Percentiles rank a stretch among this genome's conserved stretches.
Conservation (phyloP, 208 protist genomes). For the Acanthamoeba culbertsoni region DNA sequence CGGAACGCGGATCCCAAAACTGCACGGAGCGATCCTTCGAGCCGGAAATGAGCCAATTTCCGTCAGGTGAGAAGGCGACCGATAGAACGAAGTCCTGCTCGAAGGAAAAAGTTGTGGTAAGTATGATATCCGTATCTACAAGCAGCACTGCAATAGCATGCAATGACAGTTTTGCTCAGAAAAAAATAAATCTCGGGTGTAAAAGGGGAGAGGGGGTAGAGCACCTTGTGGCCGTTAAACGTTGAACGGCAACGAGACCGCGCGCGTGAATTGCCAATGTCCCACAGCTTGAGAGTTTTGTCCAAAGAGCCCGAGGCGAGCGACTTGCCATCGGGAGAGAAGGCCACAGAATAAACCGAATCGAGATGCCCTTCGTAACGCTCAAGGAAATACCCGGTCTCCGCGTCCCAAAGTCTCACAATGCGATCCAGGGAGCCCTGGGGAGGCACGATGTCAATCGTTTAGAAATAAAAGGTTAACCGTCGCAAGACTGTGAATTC, state of each 20-base stretch:
- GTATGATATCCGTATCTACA: no score
- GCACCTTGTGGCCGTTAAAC: conserved; percentile 76
- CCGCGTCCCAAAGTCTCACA: conserved; percentile 78
- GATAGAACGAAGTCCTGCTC: conserved; percentile 74
- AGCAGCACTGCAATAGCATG: no score
- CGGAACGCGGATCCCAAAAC: conserved; percentile 80
- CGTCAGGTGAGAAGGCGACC: conserved; percentile 73
- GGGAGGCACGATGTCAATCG: background rate
- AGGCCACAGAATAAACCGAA: conserved; percentile 80
- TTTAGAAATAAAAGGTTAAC: background rate
- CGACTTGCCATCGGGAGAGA: conserved; percentile 72
- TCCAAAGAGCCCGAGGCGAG: conserved; percentile 74
- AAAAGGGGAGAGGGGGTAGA: conserved; percentile 38
- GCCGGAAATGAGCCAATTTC: conserved; percentile 75
- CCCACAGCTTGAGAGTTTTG: conserved; percentile 77
- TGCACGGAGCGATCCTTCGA: conserved; percentile 80
- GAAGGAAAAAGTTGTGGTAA: no score
- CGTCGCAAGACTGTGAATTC: background rate
- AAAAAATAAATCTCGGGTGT: no score
- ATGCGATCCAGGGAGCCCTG: conserved; percentile 78
- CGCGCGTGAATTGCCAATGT: conserved; percentile 57
- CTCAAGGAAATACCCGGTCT: conserved; percentile 75
- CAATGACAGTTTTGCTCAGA: no score
- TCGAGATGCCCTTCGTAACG: conserved; percentile 79
- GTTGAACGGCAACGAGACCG: conserved; percentile 67